Evolutionary conservation across 192 early-diverging fungal genomes (phyloP), one percentile per base, ranked within the genome.

Genomic region (Podila verticillata): DNA sequence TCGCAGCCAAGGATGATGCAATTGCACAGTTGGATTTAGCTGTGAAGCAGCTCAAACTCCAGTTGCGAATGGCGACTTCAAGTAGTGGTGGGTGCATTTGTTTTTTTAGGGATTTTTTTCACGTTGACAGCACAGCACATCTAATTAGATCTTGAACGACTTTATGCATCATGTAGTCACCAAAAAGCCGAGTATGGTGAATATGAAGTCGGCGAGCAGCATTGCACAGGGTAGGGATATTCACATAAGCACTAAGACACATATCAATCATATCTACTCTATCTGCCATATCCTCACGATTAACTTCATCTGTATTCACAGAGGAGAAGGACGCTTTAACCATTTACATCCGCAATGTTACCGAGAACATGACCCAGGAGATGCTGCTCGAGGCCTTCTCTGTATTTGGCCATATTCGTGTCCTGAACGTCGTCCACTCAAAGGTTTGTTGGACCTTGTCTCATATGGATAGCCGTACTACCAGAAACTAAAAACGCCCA

Each of bases 301-400:
- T 0, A 7, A 47, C 51, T 12, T 54, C 20, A n/a, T 54, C 22
- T 54, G n/a, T 54, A n/a, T 54, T 54, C 8, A 4, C 58, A 77
- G 68, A 70, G 58, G 74, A 77, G 30, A 77, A 66, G 63, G 74
- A 77, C 48, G 74, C 67, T 3, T 44, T 70, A 24, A 77, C 73
- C 5, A 75, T 85, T 66, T 83, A 82, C 57, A 70, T 83, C 35
- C 77, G 81, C 30, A 73, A 82, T 69, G 80, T 85, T 19, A 68
- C 62, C 10, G 65, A 74, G 39, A 64, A 28, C 7, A 61, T 81
- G 34, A 85, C 77, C 26, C 71, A 77, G 13, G 77, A 81, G 9
- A 66, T 67, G 51, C 63, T 85, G n/a, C 63, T 72, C 29, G 70
- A 83, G 5, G 84, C 77, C 7, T 83, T 85, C n/a, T 75, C 73